A percentile compares a stretch with the other conserved stretches of the same genome.
phyloP scores from a whole-genome alignment of 305 asterid genomes.

The Ruellia speciosa region DNA sequence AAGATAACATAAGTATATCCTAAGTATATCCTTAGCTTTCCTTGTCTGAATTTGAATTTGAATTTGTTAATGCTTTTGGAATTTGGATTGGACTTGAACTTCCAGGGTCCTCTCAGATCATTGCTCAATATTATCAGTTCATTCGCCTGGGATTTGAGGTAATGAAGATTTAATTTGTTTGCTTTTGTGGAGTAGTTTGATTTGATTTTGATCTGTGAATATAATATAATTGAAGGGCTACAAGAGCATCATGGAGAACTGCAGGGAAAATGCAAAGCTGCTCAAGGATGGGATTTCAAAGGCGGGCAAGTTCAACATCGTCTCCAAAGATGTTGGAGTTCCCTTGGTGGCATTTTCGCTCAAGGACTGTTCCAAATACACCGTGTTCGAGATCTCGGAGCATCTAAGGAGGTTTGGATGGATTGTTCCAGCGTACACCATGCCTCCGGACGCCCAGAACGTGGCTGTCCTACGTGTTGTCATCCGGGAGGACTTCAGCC shows the following conservation, averaged over 20 bases:
- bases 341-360: constrained; percentile 30
- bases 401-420: constrained; percentile 24
- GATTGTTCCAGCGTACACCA: constrained; percentile 19
- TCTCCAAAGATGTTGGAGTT: constrained; percentile 28
- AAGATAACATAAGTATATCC: no score
- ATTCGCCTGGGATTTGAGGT: constrained; percentile 40
- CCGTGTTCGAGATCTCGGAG: constrained; percentile 26
- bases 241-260: constrained; percentile 29
- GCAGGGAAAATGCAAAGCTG: constrained; percentile 21
- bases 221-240: constrained; percentile 26
- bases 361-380: constrained; percentile 21
- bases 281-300: constrained; percentile 24
- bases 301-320: constrained; percentile 22
- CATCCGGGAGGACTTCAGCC: constrained; percentile 25
- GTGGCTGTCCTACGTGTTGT: constrained; percentile 19
- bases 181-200: no score
- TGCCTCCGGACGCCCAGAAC: constrained; percentile 17
- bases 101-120: constrained; percentile 36
- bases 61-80: not conserved
- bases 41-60: no score
- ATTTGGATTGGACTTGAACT: not conserved
- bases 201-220: no score
- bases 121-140: constrained; percentile 40
- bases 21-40: no score
- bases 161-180: no score